A percentile compares a stretch with the other conserved stretches of the same genome.
These are phyloP conservation scores for Penicillium capsulatum DNA, from an alignment of 2,329 filamentous ascomycete genomes.

Conservation along the genomic window DNA sequence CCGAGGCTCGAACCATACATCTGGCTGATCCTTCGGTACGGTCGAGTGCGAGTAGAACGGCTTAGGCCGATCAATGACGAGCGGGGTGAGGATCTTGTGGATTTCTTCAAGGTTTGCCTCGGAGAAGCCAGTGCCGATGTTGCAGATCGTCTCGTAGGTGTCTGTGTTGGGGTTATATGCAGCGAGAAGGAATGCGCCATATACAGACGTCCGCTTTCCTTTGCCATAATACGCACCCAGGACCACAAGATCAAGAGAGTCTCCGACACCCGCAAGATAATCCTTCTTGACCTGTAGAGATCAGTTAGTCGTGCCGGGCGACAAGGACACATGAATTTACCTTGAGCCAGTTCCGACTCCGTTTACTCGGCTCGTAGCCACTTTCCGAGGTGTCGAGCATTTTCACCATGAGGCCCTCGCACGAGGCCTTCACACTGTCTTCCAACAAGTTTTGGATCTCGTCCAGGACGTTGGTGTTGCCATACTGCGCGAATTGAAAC, in stretches of 20 bases:
- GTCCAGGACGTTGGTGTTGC: slow-evolving; percentile 83
- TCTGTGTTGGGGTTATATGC: slow-evolving; percentile 82
- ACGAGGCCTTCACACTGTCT: slow-evolving; percentile 91
- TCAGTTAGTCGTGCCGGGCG: slow-evolving; percentile 1
- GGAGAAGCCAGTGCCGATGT: slow-evolving; percentile 95
- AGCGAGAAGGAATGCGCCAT: slow-evolving; percentile 90
- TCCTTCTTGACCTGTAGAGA: slow-evolving; percentile 81
- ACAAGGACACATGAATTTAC: slow-evolving; percentile 41
- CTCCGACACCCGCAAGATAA: slow-evolving; percentile 87
- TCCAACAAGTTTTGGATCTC: slow-evolving; percentile 91
- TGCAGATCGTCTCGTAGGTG: slow-evolving; percentile 91
- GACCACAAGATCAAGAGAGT: slow-evolving; percentile 94
- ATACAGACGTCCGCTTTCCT: slow-evolving; percentile 92
- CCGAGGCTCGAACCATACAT: slow-evolving; percentile 95
- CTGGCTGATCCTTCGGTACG: slow-evolving; percentile 86
- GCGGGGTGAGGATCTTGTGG: slow-evolving; percentile 67
- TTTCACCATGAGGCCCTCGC: slow-evolving; percentile 98
- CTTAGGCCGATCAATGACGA: slow-evolving; percentile 84
- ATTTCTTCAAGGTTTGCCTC: slow-evolving; percentile 90
- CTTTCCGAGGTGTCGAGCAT: slow-evolving; percentile 94
- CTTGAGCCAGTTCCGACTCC: slow-evolving; percentile 98
- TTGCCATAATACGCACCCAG: slow-evolving; percentile 90
- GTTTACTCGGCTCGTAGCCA: slow-evolving; percentile 92
- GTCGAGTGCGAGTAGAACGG: slow-evolving; percentile 87
- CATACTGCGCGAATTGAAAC: slow-evolving; percentile 82